phyloP scores from a whole-genome alignment of 2,329 filamentous ascomycete species.

The Fusarium cicatricum region DNA sequence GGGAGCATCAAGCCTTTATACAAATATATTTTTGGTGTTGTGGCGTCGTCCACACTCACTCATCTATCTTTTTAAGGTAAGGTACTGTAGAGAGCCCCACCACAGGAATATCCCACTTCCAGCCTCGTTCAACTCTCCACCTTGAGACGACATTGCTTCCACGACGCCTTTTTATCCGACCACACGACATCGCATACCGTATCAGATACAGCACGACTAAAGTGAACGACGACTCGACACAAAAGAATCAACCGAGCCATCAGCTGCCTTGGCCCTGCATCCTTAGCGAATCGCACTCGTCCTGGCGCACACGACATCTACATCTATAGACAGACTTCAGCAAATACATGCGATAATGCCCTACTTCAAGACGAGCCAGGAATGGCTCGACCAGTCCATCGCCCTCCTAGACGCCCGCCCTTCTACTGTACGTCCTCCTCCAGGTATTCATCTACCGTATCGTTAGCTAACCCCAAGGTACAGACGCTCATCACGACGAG shows the following conservation, averaged over 20 bases:
- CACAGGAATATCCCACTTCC: constrained; percentile 30
- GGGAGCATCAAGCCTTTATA: too few relatives aligned
- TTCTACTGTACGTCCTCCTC: constrained; percentile 70
- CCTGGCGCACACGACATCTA: constrained; percentile 11
- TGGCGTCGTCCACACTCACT: background rate
- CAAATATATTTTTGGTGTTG: constrained; percentile 8
- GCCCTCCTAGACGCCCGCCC: constrained; percentile 88
- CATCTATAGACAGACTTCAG: background rate
- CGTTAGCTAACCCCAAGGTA: constrained; percentile 15
- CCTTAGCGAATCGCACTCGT: background rate
- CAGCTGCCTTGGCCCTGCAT: background rate
- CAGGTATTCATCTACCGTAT: background rate
- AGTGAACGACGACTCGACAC: background rate
- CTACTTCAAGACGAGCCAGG: constrained; percentile 82
- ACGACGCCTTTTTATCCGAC: background rate
- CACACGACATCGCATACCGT: background rate
- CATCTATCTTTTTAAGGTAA: background rate
- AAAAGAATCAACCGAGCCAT: background rate
- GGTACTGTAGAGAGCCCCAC: constrained; percentile 23
- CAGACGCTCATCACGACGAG: constrained; percentile 92
- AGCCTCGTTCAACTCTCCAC: constrained; percentile 30
- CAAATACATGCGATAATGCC: constrained; percentile 65
- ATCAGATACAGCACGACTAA: background rate
- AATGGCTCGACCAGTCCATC: constrained; percentile 89
- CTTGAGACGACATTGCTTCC: constrained; percentile 15